Evolutionary conservation across 202 grass and related monocot species (phyloP).

Genomic region (Sporobolus alterniflorus): DNA sequence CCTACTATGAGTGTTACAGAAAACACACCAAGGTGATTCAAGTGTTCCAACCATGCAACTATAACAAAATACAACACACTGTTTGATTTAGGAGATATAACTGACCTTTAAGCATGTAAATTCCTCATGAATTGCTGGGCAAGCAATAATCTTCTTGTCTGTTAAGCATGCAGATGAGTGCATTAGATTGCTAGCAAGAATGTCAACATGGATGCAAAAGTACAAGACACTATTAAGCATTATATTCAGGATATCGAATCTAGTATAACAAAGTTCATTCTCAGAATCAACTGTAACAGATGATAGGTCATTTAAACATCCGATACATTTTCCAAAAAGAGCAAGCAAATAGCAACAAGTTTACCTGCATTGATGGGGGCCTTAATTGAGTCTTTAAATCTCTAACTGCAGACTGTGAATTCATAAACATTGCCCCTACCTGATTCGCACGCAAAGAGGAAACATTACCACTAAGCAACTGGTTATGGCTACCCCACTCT

Average conservation of each 20-base stretch:
- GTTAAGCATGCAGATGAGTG: conserved; percentile 33
- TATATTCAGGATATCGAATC: neutral
- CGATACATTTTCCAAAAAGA: conserved; percentile 26
- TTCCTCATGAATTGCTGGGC: conserved; percentile 98
- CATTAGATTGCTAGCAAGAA: neutral
- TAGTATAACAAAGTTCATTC: neutral
- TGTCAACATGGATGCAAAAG: neutral
- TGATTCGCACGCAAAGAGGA: too few relatives aligned
- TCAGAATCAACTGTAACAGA: neutral
- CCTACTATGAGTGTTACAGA: neutral
- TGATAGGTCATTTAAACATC: neutral
- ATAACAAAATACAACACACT: conserved; percentile 14
- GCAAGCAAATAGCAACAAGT: neutral
- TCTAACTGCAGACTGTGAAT: conserved; percentile 89
- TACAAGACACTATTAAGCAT: neutral
- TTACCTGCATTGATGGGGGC: conserved; percentile 98
- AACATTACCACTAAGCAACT: too few relatives aligned
- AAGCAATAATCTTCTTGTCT: conserved; percentile 97
- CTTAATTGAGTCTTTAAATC: conserved; percentile 98
- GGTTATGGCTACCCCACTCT: too few relatives aligned
- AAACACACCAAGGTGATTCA: neutral
- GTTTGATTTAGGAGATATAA: neutral
- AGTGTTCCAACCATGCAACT: conserved; percentile 1
- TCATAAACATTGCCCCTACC: too few relatives aligned
- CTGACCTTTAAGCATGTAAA: conserved; percentile 91